These are phyloP conservation scores for Tetrapisispora arboricola DNA, from an alignment of 805 yeast genomes.

Conservation along the genomic window DNA sequence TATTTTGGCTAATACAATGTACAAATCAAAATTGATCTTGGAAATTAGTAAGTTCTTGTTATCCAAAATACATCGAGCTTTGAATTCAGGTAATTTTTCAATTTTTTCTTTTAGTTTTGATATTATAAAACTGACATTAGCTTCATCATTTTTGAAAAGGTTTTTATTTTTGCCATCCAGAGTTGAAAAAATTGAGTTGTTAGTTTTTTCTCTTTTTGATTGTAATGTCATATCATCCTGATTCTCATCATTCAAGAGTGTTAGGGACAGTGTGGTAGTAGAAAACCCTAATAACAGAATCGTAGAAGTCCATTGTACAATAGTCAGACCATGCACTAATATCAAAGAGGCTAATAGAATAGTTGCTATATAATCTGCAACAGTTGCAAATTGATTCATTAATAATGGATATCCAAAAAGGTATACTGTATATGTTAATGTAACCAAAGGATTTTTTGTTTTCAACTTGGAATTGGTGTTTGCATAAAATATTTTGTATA, in stretches of 20 bases:
- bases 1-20: constrained; percentile 45
- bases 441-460: constrained; percentile 27
- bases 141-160: neutral
- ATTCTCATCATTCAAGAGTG: constrained; percentile 12
- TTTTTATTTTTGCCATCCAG: neutral
- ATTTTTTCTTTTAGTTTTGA: constrained; percentile 37
- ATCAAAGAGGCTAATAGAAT: constrained; percentile 21
- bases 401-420: constrained; percentile 21
- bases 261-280: constrained; percentile 17
- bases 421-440: constrained; percentile 23
- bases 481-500: constrained; percentile 20
- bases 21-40: constrained; percentile 52
- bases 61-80: constrained; percentile 38
- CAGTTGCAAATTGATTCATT: constrained; percentile 11
- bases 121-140: constrained; percentile 17
- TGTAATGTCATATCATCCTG: constrained; percentile 2
- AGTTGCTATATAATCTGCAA: constrained; percentile 25
- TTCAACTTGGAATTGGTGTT: constrained; percentile 23
- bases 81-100: constrained; percentile 41
- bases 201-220: neutral
- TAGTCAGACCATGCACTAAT: constrained; percentile 24
- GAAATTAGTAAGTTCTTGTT: constrained; percentile 38
- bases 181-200: neutral
- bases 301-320: constrained; percentile 29
- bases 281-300: constrained; percentile 28